A percentile compares a stretch with the other conserved stretches of the same genome.
phyloP scores from a whole-genome alignment of 1,139 yeast species.

The Barnettozyma hawaiiensis region DNA sequence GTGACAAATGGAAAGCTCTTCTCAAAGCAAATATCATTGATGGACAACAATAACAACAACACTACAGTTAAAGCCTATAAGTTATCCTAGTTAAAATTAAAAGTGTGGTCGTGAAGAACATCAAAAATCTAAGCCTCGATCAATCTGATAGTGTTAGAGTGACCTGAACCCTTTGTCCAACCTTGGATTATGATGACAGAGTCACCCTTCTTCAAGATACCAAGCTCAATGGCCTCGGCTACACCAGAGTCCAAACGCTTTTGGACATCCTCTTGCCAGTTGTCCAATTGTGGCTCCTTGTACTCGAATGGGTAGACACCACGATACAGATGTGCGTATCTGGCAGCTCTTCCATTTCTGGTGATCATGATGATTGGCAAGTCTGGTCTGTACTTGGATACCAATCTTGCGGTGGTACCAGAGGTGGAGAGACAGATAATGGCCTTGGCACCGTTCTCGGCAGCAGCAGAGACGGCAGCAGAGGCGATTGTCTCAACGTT shows the following conservation, averaged over 20 bases:
- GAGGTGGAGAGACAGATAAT: constrained; percentile 93
- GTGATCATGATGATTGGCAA: constrained; percentile 98
- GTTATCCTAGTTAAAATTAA: not conserved
- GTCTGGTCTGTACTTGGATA: constrained; percentile 95
- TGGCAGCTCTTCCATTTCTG: constrained; percentile 87
- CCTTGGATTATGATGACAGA: constrained; percentile 95
- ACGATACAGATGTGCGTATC: constrained; percentile 93
- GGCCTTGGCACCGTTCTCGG: constrained; percentile 96
- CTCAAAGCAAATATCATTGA: not conserved
- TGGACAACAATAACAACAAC: not conserved
- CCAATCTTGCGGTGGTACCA: constrained; percentile 92
- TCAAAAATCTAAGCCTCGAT: constrained; percentile 30
- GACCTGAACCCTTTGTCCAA: constrained; percentile 98
- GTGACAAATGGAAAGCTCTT: constrained; percentile 6
- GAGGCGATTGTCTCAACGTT: constrained; percentile 97
- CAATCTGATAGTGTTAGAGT: constrained; percentile 94
- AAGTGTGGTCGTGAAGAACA: not conserved
- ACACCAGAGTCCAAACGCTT: constrained; percentile 92
- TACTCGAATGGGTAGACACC: constrained; percentile 98
- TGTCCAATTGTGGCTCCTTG: constrained; percentile 56
- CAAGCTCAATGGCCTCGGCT: constrained; percentile 81
- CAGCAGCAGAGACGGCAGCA: constrained; percentile 93
- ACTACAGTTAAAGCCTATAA: not conserved
- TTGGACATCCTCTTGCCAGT: constrained; percentile 98
- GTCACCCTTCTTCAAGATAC: constrained; percentile 84